A percentile compares a stretch with the other conserved stretches of the same genome.
These are phyloP conservation scores for Penicillium herquei DNA, from an alignment of 495 filamentous ascomycete genomes.

Conservation along the genomic window DNA sequence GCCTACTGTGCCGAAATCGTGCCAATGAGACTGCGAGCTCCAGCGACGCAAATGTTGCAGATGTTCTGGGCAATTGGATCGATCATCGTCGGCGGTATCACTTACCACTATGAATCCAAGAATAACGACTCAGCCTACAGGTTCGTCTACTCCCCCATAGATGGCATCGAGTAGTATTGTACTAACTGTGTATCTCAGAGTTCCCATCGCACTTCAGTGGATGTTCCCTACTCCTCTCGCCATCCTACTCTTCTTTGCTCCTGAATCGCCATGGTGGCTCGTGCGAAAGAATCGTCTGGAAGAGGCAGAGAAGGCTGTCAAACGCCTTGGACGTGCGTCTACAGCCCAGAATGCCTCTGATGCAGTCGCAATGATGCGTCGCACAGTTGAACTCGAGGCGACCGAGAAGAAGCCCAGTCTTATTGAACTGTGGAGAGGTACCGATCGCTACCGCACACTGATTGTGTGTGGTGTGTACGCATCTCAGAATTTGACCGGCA, in stretches of 20 bases:
- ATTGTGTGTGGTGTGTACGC: slow-evolving; percentile 63
- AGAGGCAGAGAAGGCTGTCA: slow-evolving; percentile 63
- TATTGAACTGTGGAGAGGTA: slow-evolving; percentile 70
- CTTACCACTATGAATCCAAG: slow-evolving; percentile 40
- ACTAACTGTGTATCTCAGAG: slow-evolving; percentile 59
- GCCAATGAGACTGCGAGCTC: slow-evolving; percentile 58
- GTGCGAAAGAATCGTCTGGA: slow-evolving; percentile 65
- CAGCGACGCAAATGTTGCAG: slow-evolving; percentile 47
- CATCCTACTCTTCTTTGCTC: slow-evolving; percentile 65
- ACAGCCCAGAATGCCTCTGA: slow-evolving; percentile 68
- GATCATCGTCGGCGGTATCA: slow-evolving; percentile 46
- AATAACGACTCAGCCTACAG: slow-evolving; percentile 36
- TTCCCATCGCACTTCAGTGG: slow-evolving; percentile 74
- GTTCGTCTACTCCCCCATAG: slow-evolving; percentile 33
- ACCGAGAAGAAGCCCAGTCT: slow-evolving; percentile 57
- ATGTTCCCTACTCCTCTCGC: slow-evolving; percentile 75
- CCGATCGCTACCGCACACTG: slow-evolving; percentile 69
- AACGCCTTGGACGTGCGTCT: slow-evolving; percentile 66
- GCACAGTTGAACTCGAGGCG: slow-evolving; percentile 69
- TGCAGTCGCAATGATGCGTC: slow-evolving; percentile 65
- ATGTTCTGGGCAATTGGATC: slow-evolving; percentile 67
- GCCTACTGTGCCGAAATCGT: slow-evolving; percentile 70
- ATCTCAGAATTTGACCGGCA: slow-evolving; percentile 6
- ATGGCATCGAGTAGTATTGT: slow-evolving; percentile 26
- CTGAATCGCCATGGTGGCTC: slow-evolving; percentile 81